Evolutionary conservation across 768 basidiomycete species (phyloP), one percentile per base, ranked within the genome.

Genomic region (Phaeotremella skinneri): DNA sequence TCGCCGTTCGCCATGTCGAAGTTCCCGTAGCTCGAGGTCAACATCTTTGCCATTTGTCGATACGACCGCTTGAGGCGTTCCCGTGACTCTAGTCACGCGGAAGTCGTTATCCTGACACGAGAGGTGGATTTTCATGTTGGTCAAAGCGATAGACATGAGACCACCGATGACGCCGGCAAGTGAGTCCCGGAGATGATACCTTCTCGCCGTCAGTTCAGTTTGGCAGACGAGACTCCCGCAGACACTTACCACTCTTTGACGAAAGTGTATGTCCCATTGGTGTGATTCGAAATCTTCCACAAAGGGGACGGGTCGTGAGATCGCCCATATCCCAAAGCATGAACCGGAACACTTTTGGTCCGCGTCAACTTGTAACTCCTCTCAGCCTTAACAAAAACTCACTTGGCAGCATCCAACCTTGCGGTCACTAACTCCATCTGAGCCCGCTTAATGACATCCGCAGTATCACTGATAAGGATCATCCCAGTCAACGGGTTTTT

Each of bases 221-320:
- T 9, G 34, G 23, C 21, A n/a, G 27, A 9, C 43, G 6, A 45
- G 21, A 21, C 6, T 11, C 29, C 59, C 59, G 30, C 21, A 2
- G 34, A 42, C 43, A 32, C 39, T 52, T 65, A 77, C 89, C 93
- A 97, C 73, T 96, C 94, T 78, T 89, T 90, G 61, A 97, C 91
- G 69, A 96, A 99, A 3, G 93, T 97, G 79, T 98, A 98, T 27
- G 92, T 96, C 25, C 96, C 96, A 63, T 85, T 85, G 2, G 96
- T 97, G 76, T 98, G 92, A 76, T 97, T 98, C 9, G 93, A 97
- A 83, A 99, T 93, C 47, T 98, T 85, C 96, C 96, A 98, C 31
- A 99, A 83, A 5, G 92, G 94, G 14, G 91, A 91, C 17, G 96
- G 96, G 76, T 98, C 96, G 73, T 98, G 96, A 16, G 91, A 89